Evolutionary conservation across 1,284 basidiomycete species (phyloP).

Genomic region (Phaffia rhodozyma): DNA sequence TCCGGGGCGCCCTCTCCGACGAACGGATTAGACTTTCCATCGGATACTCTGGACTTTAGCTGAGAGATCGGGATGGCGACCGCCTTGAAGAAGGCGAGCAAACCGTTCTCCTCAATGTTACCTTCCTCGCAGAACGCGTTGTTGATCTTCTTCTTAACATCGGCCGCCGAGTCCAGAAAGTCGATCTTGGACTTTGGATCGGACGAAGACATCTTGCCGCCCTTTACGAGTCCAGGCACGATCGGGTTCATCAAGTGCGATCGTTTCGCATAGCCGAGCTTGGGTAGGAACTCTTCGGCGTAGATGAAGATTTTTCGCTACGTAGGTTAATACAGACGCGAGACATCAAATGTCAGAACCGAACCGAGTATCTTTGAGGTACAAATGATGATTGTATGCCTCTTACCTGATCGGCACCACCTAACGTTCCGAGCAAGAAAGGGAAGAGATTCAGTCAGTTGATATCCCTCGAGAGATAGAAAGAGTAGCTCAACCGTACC

Average conservation of each 20-base stretch:
- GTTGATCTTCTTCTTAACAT: slow-evolving; percentile 80
- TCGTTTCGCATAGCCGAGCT: slow-evolving; percentile 85
- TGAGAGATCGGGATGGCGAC: slow-evolving; percentile 83
- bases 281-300: slow-evolving; percentile 87
- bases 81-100: slow-evolving; percentile 76
- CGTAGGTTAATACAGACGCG: neutral
- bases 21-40: slow-evolving; percentile 46
- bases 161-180: slow-evolving; percentile 79
- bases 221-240: slow-evolving; percentile 83
- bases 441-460: neutral
- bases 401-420: slow-evolving; percentile 79
- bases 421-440: neutral
- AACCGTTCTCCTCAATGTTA: slow-evolving; percentile 78
- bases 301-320: slow-evolving; percentile 98
- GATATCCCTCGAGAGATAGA: neutral
- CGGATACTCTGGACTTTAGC: slow-evolving; percentile 47
- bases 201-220: slow-evolving; percentile 98
- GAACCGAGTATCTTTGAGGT: neutral
- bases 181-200: slow-evolving; percentile 97
- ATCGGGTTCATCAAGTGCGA: slow-evolving; percentile 97
- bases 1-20: slow-evolving; percentile 55
- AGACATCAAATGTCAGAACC: slow-evolving; percentile 11
- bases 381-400: neutral
- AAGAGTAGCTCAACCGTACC: slow-evolving; percentile 37
- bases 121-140: slow-evolving; percentile 89